phyloP scores from a whole-genome alignment of 768 basidiomycete species.

The Amylocystis lapponica region DNA sequence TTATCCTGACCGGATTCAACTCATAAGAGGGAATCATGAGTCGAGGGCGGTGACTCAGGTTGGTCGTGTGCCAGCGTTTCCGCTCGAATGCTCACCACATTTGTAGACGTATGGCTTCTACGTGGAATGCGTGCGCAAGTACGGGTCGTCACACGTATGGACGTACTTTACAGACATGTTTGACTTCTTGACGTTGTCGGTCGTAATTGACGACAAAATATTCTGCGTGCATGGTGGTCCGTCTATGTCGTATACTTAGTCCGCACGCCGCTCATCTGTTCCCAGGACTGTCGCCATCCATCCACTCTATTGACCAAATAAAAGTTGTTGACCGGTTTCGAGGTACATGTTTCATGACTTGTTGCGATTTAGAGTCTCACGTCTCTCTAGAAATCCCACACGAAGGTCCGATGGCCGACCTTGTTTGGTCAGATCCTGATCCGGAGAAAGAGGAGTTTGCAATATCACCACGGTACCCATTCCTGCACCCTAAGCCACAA shows the following conservation, averaged over 20 bases:
- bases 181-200: slow-evolving; percentile 94
- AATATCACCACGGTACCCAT: slow-evolving; percentile 86
- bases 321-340: slow-evolving; percentile 98
- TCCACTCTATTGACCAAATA: slow-evolving; percentile 99
- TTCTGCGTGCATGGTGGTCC: slow-evolving; percentile 98
- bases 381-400: slow-evolving; percentile 83
- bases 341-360: slow-evolving; percentile 42
- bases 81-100: slow-evolving; percentile 13
- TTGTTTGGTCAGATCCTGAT: slow-evolving; percentile 99
- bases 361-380: background rate
- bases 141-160: slow-evolving; percentile 95
- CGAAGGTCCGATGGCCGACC: slow-evolving; percentile 99
- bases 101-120: slow-evolving; percentile 96
- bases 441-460: slow-evolving; percentile 99
- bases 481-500: slow-evolving; percentile 9
- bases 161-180: slow-evolving; percentile 99
- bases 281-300: slow-evolving; percentile 90
- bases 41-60: slow-evolving; percentile 97
- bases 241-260: slow-evolving; percentile 16
- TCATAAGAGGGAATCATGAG: slow-evolving; percentile 98
- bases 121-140: slow-evolving; percentile 96
- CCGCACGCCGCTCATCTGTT: slow-evolving; percentile 1
- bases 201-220: slow-evolving; percentile 98
- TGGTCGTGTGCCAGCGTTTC: slow-evolving; percentile 26
- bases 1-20: slow-evolving; percentile 93